Evolutionary conservation across 306 rosid genomes (phyloP).

Genomic region (Luffa aegyptiaca): DNA sequence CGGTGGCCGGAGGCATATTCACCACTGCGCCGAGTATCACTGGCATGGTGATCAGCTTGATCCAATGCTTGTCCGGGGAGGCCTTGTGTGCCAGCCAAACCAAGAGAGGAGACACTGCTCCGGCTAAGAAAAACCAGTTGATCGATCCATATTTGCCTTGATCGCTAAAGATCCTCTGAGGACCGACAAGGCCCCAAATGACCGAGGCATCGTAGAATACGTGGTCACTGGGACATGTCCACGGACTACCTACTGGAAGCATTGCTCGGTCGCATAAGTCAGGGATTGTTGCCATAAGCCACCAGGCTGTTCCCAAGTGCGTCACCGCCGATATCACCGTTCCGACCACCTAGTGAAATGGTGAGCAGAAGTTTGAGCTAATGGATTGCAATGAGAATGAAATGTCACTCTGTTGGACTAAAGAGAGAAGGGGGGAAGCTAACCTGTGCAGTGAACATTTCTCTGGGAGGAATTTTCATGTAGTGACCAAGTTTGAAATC

Average conservation of each 20-base stretch:
- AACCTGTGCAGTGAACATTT: conserved; percentile 85
- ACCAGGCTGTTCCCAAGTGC: conserved; percentile 76
- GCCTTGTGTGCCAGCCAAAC: conserved; percentile 77
- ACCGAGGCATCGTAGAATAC: conserved; percentile 87
- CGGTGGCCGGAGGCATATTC: conserved; percentile 71
- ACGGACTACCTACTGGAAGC: conserved; percentile 66
- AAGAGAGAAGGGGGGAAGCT: background rate
- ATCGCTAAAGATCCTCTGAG: conserved; percentile 62
- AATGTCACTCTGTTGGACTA: background rate
- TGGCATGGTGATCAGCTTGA: conserved; percentile 52
- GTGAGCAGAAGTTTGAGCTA: background rate
- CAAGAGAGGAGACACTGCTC: conserved; percentile 56
- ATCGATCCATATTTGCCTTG: conserved; percentile 62
- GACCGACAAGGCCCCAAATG: conserved; percentile 76
- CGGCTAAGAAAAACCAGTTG: conserved; percentile 74
- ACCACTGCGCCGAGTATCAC: conserved; percentile 45
- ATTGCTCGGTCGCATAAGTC: conserved; percentile 45
- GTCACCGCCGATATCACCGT: conserved; percentile 41
- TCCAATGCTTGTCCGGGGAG: conserved; percentile 59
- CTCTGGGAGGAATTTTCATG: conserved; percentile 86
- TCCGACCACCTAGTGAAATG: conserved; percentile 43
- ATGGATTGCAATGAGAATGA: too few relatives aligned
- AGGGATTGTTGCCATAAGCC: conserved; percentile 64
- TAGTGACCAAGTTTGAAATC: conserved; percentile 92
- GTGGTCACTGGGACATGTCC: conserved; percentile 86